These are phyloP conservation scores for Pelargonium citronellum DNA, from an alignment of 441 rosid species.

Conservation along the genomic window DNA sequence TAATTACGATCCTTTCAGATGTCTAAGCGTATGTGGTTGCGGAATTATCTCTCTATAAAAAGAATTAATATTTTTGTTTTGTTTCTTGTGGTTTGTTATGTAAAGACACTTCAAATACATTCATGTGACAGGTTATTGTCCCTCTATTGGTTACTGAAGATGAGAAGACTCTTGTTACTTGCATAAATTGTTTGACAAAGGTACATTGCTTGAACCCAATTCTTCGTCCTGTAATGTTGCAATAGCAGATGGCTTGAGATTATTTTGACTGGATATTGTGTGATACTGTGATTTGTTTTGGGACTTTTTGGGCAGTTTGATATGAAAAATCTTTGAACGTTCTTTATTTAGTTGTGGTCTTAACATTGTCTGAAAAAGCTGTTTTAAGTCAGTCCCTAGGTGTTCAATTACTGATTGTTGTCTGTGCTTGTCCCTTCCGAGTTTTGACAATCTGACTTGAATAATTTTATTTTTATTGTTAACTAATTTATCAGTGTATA, in stretches of 20 bases:
- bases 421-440: no score
- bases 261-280: not conserved
- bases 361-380: no score
- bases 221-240: not conserved
- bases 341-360: not conserved
- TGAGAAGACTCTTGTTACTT: constrained; percentile 83
- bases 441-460: no score
- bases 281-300: not conserved
- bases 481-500: no score
- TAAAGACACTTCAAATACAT: constrained; percentile 20
- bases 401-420: no score
- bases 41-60: not conserved
- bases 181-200: constrained; percentile 92
- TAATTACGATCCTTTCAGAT: constrained; percentile 86
- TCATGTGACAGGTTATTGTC: constrained; percentile 60
- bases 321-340: not conserved
- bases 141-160: constrained; percentile 89
- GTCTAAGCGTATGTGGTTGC: constrained; percentile 72
- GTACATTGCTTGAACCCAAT: constrained; percentile 28
- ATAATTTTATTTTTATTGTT: no score
- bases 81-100: not conserved
- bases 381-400: no score
- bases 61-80: not conserved
- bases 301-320: not conserved
- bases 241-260: not conserved